Evolutionary conservation across 108 stramenopile genomes (phyloP).

Genomic region (Skeletonema tropicum): DNA sequence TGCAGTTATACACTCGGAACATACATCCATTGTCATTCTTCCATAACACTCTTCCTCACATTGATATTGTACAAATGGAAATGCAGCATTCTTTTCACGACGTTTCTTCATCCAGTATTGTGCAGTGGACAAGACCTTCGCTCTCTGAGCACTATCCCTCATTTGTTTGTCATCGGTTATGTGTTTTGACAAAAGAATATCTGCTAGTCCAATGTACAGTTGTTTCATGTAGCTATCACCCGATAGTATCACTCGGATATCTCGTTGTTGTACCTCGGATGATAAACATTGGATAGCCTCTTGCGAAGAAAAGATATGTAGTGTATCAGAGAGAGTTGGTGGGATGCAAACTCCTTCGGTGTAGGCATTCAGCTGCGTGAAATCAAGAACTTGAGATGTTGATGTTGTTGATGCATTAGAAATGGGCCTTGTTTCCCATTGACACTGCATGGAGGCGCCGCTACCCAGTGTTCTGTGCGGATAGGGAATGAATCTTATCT

Average conservation of each 20-base stretch:
- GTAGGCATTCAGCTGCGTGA: constrained; percentile 5
- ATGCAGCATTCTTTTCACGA: background rate
- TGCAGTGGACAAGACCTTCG: too few species aligned
- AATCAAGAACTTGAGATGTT: background rate
- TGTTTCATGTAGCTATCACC: too few species aligned
- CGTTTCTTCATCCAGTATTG: background rate
- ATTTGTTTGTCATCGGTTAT: too few species aligned
- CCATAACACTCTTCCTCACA: constrained; percentile 16
- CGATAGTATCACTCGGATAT: too few species aligned
- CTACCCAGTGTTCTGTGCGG: background rate
- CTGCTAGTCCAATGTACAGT: too few species aligned
- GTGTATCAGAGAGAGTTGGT: background rate
- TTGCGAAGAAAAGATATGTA: too few species aligned
- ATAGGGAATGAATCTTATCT: background rate
- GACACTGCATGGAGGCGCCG: constrained; percentile 2
- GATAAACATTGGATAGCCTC: too few species aligned
- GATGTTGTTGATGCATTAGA: background rate
- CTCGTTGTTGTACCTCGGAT: too few species aligned
- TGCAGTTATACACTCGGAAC: background rate
- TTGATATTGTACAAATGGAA: constrained; percentile 7
- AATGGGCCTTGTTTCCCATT: constrained; percentile 3
- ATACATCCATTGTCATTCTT: background rate
- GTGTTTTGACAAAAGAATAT: too few species aligned
- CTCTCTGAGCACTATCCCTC: too few species aligned
- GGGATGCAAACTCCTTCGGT: background rate